A percentile compares a stretch with the other conserved stretches of the same genome.
Evolutionary conservation across 2,329 filamentous ascomycete species (phyloP).

Genomic region (Neopestalotiopsis sp.): DNA sequence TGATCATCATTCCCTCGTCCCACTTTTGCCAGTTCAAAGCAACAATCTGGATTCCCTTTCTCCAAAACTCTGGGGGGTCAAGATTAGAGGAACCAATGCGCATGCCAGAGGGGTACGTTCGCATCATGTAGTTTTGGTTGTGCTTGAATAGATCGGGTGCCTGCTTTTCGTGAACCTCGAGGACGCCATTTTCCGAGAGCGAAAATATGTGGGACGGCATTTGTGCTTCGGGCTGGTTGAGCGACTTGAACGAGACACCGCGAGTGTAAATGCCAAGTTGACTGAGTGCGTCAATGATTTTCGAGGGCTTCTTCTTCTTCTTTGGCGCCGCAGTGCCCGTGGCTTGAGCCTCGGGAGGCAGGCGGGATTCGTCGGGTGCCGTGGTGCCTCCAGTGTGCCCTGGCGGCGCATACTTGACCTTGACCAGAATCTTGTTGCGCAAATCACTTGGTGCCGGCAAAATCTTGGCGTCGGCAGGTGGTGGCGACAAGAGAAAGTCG

Average conservation of each 20-base stretch:
- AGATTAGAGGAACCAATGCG: conserved; percentile 86
- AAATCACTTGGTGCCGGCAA: conserved; percentile 75
- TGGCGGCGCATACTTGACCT: conserved; percentile 73
- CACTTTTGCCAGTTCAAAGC: conserved; percentile 93
- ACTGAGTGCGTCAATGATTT: conserved; percentile 77
- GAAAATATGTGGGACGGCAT: conserved; percentile 76
- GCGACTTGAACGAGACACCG: conserved; percentile 80
- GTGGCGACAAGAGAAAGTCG: conserved; percentile 69
- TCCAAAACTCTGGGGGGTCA: conserved; percentile 85
- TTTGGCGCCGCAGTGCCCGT: conserved; percentile 48
- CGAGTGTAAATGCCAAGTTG: conserved; percentile 82
- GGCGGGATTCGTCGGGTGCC: conserved; percentile 24
- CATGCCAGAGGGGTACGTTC: conserved; percentile 84
- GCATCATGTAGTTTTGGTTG: conserved; percentile 83
- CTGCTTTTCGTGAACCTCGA: conserved; percentile 61
- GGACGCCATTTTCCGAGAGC: conserved; percentile 67
- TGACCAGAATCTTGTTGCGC: conserved; percentile 80
- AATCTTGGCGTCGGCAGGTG: conserved; percentile 48
- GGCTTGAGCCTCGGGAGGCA: conserved; percentile 38
- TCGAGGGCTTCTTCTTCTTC: conserved; percentile 54
- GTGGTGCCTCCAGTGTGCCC: conserved; percentile 21
- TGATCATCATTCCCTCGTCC: conserved; percentile 95
- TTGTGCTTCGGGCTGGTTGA: conserved; percentile 72
- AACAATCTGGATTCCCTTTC: conserved; percentile 87
- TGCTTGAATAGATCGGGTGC: conserved; percentile 71